Evolutionary conservation across 2,329 filamentous ascomycete genomes (phyloP).

Genomic region (Elsinoe necatrix): DNA sequence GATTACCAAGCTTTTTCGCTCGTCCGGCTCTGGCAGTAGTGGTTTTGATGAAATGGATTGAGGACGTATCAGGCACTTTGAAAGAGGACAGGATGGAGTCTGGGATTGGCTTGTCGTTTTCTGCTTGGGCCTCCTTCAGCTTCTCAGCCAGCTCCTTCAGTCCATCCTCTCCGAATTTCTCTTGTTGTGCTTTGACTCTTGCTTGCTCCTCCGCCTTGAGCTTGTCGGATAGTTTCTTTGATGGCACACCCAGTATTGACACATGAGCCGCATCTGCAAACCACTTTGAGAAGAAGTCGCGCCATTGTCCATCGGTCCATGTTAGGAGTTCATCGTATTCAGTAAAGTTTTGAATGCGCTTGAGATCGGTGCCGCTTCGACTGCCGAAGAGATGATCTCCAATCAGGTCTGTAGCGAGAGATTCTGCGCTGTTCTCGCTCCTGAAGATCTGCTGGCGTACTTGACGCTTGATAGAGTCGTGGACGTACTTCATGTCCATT

Average conservation of each 20-base stretch:
- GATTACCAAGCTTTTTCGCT: slow-evolving; percentile 61
- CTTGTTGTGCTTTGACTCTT: slow-evolving; percentile 68
- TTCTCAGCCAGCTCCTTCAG: slow-evolving; percentile 64
- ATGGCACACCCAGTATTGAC: slow-evolving; percentile 81
- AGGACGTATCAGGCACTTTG: slow-evolving; percentile 73
- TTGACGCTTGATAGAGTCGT: slow-evolving; percentile 76
- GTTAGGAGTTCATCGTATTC: slow-evolving; percentile 60
- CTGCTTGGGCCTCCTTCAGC: slow-evolving; percentile 73
- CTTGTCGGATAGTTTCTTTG: slow-evolving; percentile 66
- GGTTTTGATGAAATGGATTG: slow-evolving; percentile 90
- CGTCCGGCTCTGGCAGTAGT: slow-evolving; percentile 73
- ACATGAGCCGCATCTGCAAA: slow-evolving; percentile 78
- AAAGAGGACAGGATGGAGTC: slow-evolving; percentile 71
- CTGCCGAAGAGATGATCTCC: slow-evolving; percentile 86
- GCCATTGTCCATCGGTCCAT: slow-evolving; percentile 83
- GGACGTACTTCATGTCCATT: slow-evolving; percentile 82
- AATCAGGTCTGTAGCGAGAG: slow-evolving; percentile 79
- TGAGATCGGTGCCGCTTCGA: slow-evolving; percentile 58
- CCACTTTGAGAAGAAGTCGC: slow-evolving; percentile 71
- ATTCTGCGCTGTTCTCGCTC: slow-evolving; percentile 70
- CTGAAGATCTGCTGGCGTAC: slow-evolving; percentile 73
- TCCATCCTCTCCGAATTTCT: slow-evolving; percentile 72
- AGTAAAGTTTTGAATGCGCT: slow-evolving; percentile 33
- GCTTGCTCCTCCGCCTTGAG: slow-evolving; percentile 74
- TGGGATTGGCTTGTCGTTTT: slow-evolving; percentile 84